Evolutionary conservation across 208 protist genomes (phyloP).

Genomic region (Leishmania amazonensis): DNA sequence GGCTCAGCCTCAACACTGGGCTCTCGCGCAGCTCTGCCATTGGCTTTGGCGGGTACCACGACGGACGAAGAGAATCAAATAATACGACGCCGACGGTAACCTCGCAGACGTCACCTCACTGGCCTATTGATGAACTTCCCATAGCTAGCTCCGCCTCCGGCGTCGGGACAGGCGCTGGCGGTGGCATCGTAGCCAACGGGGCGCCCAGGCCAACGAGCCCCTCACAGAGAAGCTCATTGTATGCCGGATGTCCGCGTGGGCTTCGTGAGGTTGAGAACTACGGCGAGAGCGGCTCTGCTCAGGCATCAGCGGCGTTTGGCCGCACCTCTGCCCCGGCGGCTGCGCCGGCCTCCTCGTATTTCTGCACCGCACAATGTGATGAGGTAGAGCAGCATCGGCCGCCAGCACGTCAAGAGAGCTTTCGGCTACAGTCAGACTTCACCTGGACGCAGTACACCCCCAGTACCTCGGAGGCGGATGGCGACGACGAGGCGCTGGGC

Average conservation of each 20-base stretch:
- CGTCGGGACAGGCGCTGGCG: background rate
- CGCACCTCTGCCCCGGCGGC: background rate
- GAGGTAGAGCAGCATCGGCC: background rate
- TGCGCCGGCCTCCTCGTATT: background rate
- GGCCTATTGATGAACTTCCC: slow-evolving; percentile 4
- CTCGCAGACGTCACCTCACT: background rate
- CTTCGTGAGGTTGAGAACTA: background rate
- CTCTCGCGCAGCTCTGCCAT: background rate
- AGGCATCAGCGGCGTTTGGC: background rate
- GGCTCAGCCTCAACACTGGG: slow-evolving; percentile 1
- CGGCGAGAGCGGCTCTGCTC: slow-evolving; percentile 9
- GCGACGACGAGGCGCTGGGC: background rate
- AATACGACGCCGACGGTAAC: background rate
- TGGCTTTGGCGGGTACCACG: too few species aligned
- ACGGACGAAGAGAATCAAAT: background rate
- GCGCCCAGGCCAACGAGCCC: slow-evolving; percentile 1
- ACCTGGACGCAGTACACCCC: slow-evolving; percentile 39
- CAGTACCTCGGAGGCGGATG: slow-evolving; percentile 22
- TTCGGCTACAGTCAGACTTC: slow-evolving; percentile 24
- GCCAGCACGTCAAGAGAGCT: slow-evolving; percentile 19
- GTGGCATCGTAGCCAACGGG: background rate
- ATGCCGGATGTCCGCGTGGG: slow-evolving; percentile 10
- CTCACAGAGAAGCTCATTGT: slow-evolving; percentile 10
- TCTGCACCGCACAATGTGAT: background rate
- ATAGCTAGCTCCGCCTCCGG: background rate